Evolutionary conservation across 2,329 filamentous ascomycete species (phyloP).

Genomic region (Paecilomyces fulvus): DNA sequence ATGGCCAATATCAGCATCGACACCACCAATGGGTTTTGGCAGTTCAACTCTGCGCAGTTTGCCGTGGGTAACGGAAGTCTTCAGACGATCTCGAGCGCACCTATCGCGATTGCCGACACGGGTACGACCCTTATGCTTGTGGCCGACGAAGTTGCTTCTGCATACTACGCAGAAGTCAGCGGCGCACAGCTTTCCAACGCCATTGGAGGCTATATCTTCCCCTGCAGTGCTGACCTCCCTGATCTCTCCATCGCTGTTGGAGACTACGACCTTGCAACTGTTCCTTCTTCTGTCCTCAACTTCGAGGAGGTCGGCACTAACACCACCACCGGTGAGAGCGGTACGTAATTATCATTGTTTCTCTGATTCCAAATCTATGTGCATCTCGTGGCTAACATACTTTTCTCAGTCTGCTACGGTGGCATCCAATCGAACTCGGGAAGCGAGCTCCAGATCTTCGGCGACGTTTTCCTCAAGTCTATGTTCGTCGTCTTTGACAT

Average conservation of each 20-base stretch:
- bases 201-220: constrained; percentile 48
- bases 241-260: constrained; percentile 49
- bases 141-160: constrained; percentile 45
- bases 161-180: constrained; percentile 52
- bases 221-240: constrained; percentile 47
- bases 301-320: constrained; percentile 46
- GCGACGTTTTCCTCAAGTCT: constrained; percentile 54
- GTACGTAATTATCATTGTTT: constrained; percentile 22
- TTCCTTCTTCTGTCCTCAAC: constrained; percentile 49
- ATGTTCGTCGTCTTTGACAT: constrained; percentile 54
- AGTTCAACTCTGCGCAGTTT: constrained; percentile 52
- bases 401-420: constrained; percentile 44
- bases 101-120: constrained; percentile 56
- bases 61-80: constrained; percentile 40
- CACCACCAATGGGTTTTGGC: constrained; percentile 59
- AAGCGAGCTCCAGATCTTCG: constrained; percentile 48
- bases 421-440: constrained; percentile 52
- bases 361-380: not conserved
- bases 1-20: constrained; percentile 57
- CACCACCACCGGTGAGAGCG: constrained; percentile 26
- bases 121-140: constrained; percentile 60
- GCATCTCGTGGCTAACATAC: constrained; percentile 10
- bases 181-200: constrained; percentile 39
- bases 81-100: constrained; percentile 22
- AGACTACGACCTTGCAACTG: constrained; percentile 40